Percentiles rank a stretch among this genome's conserved stretches.
Evolutionary conservation across 495 filamentous ascomycete genomes (phyloP).

Genomic region (Oidiodendron maius): DNA sequence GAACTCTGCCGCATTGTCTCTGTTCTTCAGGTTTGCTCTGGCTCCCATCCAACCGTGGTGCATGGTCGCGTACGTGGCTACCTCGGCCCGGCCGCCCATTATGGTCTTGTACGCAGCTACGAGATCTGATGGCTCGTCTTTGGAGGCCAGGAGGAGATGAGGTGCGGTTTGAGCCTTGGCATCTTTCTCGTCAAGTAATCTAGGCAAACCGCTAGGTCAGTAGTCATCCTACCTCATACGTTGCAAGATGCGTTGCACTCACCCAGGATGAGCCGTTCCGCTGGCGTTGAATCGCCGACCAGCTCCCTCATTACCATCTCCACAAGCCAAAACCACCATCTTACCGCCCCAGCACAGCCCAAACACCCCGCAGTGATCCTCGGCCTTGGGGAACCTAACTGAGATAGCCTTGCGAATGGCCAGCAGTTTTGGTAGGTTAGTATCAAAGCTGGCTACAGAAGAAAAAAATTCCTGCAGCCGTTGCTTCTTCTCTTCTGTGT

Average conservation of each 20-base stretch:
- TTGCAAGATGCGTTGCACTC: too few relatives aligned
- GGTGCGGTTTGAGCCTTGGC: constrained; percentile 39
- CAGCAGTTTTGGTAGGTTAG: not conserved
- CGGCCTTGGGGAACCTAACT: not conserved
- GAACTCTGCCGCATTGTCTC: constrained; percentile 42
- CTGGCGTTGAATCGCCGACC: constrained; percentile 37
- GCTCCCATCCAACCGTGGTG: constrained; percentile 60
- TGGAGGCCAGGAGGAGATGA: constrained; percentile 46
- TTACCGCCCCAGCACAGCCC: constrained; percentile 42
- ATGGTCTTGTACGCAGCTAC: constrained; percentile 34
- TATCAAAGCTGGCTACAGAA: not conserved
- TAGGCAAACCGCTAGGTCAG: not conserved
- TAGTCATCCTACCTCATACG: not conserved
- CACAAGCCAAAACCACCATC: too few relatives aligned
- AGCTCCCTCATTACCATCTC: constrained; percentile 12
- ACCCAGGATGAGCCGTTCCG: constrained; percentile 43
- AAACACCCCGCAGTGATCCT: constrained; percentile 35
- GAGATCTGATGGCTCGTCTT: constrained; percentile 40
- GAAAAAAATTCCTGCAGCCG: not conserved
- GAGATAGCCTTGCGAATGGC: not conserved
- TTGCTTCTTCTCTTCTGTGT: not conserved
- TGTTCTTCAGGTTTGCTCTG: constrained; percentile 40
- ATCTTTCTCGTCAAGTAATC: constrained; percentile 32
- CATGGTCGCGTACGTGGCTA: constrained; percentile 46
- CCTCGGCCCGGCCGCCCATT: constrained; percentile 29